These are phyloP conservation scores for Aureobasidium melanogenum DNA, from an alignment of 2,329 filamentous ascomycete species.

Conservation along the genomic window DNA sequence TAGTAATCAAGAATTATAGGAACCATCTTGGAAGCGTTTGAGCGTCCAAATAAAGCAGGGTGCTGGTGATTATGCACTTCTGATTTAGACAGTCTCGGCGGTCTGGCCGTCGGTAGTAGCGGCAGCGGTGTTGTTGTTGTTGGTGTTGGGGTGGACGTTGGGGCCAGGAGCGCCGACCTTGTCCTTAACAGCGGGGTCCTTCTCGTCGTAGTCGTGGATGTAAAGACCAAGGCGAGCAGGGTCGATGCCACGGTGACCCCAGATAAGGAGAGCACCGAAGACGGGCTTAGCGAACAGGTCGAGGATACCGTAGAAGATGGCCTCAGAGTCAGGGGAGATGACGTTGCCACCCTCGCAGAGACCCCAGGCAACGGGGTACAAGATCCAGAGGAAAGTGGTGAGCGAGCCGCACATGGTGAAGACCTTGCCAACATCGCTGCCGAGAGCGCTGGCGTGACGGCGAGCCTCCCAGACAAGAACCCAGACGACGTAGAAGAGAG, in stretches of 20 bases:
- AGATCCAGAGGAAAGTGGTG: conserved; percentile 53
- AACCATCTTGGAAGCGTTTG: not conserved
- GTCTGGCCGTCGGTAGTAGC: conserved; percentile 1
- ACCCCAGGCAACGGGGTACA: conserved; percentile 59
- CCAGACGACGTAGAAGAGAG: conserved; percentile 53
- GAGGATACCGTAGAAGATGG: conserved; percentile 59
- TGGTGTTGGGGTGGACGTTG: conserved; percentile 18
- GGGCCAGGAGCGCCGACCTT: conserved; percentile 12
- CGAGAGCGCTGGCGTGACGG: conserved; percentile 46
- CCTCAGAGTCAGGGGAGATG: conserved; percentile 57
- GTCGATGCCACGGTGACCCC: conserved; percentile 54
- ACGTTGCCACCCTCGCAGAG: conserved; percentile 56
- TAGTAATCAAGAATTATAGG: not conserved
- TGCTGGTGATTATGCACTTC: not conserved
- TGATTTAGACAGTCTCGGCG: conserved; percentile 5
- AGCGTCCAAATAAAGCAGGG: not conserved
- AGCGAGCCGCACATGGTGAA: conserved; percentile 50
- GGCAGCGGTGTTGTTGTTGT: conserved; percentile 14
- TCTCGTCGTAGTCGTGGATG: conserved; percentile 40
- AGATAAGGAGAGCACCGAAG: conserved; percentile 53
- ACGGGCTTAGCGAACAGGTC: conserved; percentile 57
- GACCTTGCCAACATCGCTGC: conserved; percentile 42
- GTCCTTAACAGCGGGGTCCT: conserved; percentile 24
- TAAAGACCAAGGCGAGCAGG: conserved; percentile 47
- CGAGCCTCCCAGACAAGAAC: conserved; percentile 49